Evolutionary conservation across 139 green algal species (phyloP).

Genomic region (Ettlia oleoabundans): DNA sequence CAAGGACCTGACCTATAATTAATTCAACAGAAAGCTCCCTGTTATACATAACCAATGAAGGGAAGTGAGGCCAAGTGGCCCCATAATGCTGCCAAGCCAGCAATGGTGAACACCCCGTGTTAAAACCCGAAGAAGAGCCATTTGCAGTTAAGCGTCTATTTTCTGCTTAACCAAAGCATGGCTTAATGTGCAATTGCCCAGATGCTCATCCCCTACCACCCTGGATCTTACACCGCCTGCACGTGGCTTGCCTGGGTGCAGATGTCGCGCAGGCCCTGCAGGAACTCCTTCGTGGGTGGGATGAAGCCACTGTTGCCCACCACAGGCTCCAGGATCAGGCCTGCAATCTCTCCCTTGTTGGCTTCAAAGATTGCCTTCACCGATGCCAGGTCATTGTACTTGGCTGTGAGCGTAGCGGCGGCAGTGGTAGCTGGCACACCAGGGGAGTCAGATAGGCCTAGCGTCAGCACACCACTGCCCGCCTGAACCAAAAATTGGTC

Average conservation of each 20-base stretch:
- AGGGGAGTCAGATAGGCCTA: slow-evolving; percentile 98
- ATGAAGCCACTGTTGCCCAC: slow-evolving; percentile 99
- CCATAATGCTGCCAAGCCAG: no score
- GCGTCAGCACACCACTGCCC: slow-evolving; percentile 92
- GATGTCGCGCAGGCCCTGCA: slow-evolving; percentile 92
- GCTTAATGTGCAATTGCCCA: no score
- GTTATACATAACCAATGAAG: no score
- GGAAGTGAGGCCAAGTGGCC: no score
- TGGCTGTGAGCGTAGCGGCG: slow-evolving; percentile 72
- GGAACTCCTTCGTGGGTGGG: slow-evolving; percentile 88
- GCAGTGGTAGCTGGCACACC: slow-evolving; percentile 78
- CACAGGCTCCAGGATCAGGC: slow-evolving; percentile 98
- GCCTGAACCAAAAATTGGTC: slow-evolving; percentile 97
- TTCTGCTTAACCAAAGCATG: no score
- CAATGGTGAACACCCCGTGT: no score
- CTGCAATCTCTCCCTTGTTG: slow-evolving; percentile 97
- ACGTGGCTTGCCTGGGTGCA: slow-evolving; percentile 7
- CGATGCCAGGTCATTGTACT: slow-evolving; percentile 83
- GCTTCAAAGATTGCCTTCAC: slow-evolving; percentile 85
- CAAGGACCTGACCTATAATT: no score
- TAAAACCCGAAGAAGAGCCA: no score
- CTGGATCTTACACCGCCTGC: no score
- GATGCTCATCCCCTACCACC: no score
- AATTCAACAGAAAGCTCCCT: no score
- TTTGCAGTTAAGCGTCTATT: no score